These are phyloP conservation scores for Solanum hybrid DNA, from an alignment of 305 asterid genomes.

Conservation along the genomic window DNA sequence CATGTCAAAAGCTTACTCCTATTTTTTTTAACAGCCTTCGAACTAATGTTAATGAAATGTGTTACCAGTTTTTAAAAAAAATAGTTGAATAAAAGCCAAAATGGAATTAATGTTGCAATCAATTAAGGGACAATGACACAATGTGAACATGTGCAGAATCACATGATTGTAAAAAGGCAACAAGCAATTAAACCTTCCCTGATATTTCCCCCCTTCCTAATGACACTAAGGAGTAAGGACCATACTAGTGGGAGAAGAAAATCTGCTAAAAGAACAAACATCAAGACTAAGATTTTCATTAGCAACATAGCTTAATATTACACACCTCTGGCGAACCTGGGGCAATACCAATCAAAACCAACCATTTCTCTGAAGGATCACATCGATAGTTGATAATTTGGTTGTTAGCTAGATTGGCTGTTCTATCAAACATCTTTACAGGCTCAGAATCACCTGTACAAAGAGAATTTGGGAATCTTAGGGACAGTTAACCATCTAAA, in stretches of 20 bases:
- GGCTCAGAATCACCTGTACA: conserved; percentile 90
- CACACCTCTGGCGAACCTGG: conserved; percentile 95
- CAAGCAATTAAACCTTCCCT: not conserved
- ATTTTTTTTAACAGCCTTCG: not conserved
- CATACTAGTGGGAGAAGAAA: not conserved
- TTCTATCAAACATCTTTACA: conserved; percentile 88
- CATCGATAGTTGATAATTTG: conserved; percentile 93
- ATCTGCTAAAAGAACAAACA: not conserved
- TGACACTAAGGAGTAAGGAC: not conserved
- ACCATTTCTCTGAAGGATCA: conserved; percentile 96
- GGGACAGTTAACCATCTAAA: not conserved
- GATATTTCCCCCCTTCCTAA: not conserved
- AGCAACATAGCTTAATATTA: not conserved
- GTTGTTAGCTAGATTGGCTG: conserved; percentile 82
- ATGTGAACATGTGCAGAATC: not conserved
- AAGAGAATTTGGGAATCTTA: not conserved
- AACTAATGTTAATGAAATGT: not conserved
- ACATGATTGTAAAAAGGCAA: not conserved
- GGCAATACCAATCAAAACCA: conserved; percentile 97
- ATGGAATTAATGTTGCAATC: not conserved
- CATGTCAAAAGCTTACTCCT: not conserved
- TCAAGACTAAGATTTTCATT: not conserved
- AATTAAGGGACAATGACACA: not conserved
- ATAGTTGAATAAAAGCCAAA: not conserved
- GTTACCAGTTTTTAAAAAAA: not conserved